A percentile compares a stretch with the other conserved stretches of the same genome.
phyloP scores from a whole-genome alignment of 2,329 filamentous ascomycete species.

The Exophiala sp. region DNA sequence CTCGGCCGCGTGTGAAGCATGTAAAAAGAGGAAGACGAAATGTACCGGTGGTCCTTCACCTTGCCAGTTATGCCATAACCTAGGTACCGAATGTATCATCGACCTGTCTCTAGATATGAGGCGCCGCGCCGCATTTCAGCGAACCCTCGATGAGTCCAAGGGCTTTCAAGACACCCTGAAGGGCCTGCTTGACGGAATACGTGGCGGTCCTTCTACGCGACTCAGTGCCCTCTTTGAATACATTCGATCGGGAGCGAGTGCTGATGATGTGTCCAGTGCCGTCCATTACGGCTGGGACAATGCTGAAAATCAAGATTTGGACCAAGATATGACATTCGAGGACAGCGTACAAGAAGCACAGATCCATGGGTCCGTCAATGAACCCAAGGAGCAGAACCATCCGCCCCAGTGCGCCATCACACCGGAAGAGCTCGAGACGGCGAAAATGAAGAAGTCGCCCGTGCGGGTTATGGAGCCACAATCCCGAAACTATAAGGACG shows the following conservation, averaged over 20 bases:
- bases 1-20: constrained; percentile 25
- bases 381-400: background rate
- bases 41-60: constrained; percentile 24
- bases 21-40: constrained; percentile 26
- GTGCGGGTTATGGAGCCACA: background rate
- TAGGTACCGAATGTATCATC: constrained; percentile 24
- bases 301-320: constrained; percentile 9
- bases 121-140: constrained; percentile 21
- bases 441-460: background rate
- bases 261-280: constrained; percentile 8
- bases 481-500: background rate
- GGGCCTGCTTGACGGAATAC: constrained; percentile 14
- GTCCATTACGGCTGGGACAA: constrained; percentile 4
- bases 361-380: background rate
- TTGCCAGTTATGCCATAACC: constrained; percentile 21
- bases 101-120: constrained; percentile 25
- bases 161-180: constrained; percentile 20
- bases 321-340: background rate
- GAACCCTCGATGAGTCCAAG: constrained; percentile 22
- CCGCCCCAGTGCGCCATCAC: background rate
- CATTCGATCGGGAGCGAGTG: constrained; percentile 10
- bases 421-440: background rate
- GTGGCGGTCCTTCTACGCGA: constrained; percentile 15
- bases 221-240: constrained; percentile 10
- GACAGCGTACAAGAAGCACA: background rate